A percentile compares a stretch with the other conserved stretches of the same genome.
These are phyloP conservation scores for Cutaneotrichosporon sp. DNA, from an alignment of 1,284 basidiomycete genomes.

Conservation along the genomic window DNA sequence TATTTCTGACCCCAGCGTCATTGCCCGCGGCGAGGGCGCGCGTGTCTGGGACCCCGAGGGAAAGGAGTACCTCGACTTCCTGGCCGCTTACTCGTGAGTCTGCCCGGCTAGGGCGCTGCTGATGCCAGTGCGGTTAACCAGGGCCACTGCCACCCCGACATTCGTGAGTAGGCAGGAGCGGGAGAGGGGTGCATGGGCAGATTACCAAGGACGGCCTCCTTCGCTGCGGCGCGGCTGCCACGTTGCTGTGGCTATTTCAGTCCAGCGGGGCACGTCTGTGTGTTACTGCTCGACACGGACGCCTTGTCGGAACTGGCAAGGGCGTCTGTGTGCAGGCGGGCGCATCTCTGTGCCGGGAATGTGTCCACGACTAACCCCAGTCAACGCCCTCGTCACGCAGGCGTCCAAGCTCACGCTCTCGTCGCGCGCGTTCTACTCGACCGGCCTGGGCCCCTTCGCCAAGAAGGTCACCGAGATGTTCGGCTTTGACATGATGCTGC, in stretches of 20 bases:
- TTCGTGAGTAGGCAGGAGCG: no score
- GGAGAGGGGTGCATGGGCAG: background rate
- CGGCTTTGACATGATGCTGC: conserved; percentile 91
- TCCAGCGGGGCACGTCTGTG: no score
- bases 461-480: conserved; percentile 78
- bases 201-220: background rate
- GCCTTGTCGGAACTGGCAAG: no score
- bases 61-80: conserved; percentile 88
- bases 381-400: conserved; percentile 75
- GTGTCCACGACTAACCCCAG: conserved; percentile 58
- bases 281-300: no score
- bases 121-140: conserved; percentile 72
- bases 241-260: no score
- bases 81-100: conserved; percentile 91
- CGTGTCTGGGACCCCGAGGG: conserved; percentile 97
- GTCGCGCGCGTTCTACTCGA: conserved; percentile 95
- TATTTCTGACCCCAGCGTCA: conserved; percentile 54
- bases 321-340: no score
- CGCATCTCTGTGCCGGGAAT: no score
- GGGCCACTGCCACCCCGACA: conserved; percentile 85
- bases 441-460: conserved; percentile 81
- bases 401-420: conserved; percentile 87
- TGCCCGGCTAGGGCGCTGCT: background rate
- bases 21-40: conserved; percentile 81
- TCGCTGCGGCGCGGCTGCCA: no score